Evolutionary conservation across 352 stramenopile genomes (phyloP), one percentile per base, ranked within the genome.

Genomic region (Phytophthora foliorum): DNA sequence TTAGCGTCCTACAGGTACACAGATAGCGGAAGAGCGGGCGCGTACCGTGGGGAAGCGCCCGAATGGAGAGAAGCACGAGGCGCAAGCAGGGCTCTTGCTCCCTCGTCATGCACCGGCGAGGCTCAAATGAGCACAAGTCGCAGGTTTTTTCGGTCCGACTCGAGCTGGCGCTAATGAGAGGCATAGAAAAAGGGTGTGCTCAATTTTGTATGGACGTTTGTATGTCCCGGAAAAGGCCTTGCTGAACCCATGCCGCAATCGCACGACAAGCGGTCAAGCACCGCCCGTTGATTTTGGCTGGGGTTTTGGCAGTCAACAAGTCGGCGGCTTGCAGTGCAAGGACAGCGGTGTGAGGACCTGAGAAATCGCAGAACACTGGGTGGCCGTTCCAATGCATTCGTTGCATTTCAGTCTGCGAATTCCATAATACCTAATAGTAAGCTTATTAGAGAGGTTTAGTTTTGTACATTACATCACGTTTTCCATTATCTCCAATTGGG

Each of bases 131-230:
- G 62, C 50, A 68, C 64, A 72, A 72, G 63, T 72, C 56, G 55
- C 56, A 58, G 57, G 19, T 22, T 72, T 4, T 48, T 48, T 41
- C 34, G 13, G 16, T n/a, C 34, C 34, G 44, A 66, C 55, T 62
- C 60, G 59, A 6, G 21, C 55, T 48, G 55, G 41, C 55, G 55
- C 55, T 63, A 63, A 63, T 73, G 65, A 73, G 58, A 73, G 44
- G 52, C 45, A 56, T 39, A 57, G 48, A 53, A 19, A 53, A 44
- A 62, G 36, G 57, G 49, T 24, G n/a, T 1, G 25, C 24, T 3
- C 16, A 19, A 21, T 17, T 34, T 24, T 21, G 38, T 48, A 51
- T 48, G 19, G 38, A 13, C 10, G n/a, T 38, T 59, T 61, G 54
- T 61, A 61, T 61, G 39, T 21, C 31, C 3, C 22, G 49, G 49